These are phyloP conservation scores for Pythium guiyangense DNA, from an alignment of 352 stramenopile genomes.

Conservation along the genomic window DNA sequence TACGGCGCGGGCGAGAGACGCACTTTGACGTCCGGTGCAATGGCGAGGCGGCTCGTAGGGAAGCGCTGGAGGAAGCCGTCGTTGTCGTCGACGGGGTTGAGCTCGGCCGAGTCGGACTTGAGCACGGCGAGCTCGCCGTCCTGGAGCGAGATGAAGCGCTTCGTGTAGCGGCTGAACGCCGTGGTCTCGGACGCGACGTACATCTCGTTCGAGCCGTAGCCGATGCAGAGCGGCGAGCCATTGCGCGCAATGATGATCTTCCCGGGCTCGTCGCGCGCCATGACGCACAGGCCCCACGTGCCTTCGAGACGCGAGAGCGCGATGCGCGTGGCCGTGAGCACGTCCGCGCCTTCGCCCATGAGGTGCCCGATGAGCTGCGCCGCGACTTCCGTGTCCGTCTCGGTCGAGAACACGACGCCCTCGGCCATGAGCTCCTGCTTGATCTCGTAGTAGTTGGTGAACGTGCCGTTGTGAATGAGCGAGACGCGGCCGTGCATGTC, in stretches of 20 bases:
- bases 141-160: constrained; percentile 97
- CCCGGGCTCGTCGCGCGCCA: constrained; percentile 89
- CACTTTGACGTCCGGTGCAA: constrained; percentile 93
- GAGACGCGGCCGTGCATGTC: constrained; percentile 92
- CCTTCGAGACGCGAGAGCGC: constrained; percentile 91
- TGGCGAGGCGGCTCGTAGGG: constrained; percentile 86
- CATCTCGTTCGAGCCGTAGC: constrained; percentile 90
- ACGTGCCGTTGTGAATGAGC: constrained; percentile 99
- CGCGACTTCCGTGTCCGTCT: constrained; percentile 99
- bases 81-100: constrained; percentile 86
- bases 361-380: constrained; percentile 95
- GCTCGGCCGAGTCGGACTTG: constrained; percentile 88
- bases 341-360: constrained; percentile 79
- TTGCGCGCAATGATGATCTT: constrained; percentile 97
- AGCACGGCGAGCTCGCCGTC: constrained; percentile 95
- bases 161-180: constrained; percentile 93
- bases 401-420: constrained; percentile 91
- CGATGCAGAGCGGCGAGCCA: constrained; percentile 92
- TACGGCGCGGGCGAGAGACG: constrained; percentile 92
- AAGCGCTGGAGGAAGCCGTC: constrained; percentile 80
- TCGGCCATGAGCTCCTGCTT: constrained; percentile 83
- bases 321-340: constrained; percentile 87
- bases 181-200: constrained; percentile 96
- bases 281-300: constrained; percentile 95
- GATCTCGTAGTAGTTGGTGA: constrained; percentile 96